phyloP scores from a whole-genome alignment of 306 rosid species.

The Benincasa hispida region DNA sequence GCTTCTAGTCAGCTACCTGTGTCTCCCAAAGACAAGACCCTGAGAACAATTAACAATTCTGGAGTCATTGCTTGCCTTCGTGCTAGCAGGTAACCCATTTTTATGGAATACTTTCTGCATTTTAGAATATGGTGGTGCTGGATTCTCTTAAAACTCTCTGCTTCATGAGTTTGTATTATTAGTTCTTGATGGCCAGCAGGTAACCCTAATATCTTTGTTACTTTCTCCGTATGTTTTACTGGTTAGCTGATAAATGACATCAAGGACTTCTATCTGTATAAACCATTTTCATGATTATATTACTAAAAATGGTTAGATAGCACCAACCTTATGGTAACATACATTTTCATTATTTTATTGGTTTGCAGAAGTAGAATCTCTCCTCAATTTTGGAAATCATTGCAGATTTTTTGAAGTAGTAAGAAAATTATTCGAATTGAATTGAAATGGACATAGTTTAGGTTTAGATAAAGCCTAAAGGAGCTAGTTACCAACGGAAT shows the following conservation, averaged over 20 bases:
- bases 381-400: not conserved
- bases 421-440: not conserved
- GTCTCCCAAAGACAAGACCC: constrained; percentile 35
- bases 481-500: not conserved
- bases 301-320: not conserved
- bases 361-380: not conserved
- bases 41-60: constrained; percentile 35
- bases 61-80: constrained; percentile 94
- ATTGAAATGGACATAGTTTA: not conserved
- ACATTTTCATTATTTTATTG: not conserved
- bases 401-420: not conserved
- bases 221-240: not conserved
- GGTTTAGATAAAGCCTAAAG: not conserved
- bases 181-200: not conserved
- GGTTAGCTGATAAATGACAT: not conserved
- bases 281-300: not conserved
- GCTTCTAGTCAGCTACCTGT: constrained; percentile 18
- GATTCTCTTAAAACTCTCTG: not conserved
- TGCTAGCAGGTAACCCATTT: constrained; percentile 39
- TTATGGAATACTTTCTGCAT: not conserved
- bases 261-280: not conserved
- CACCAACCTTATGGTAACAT: not conserved
- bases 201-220: not conserved
- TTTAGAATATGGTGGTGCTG: not conserved
- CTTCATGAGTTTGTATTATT: not conserved